Percentiles rank a stretch among this genome's conserved stretches.
Evolutionary conservation across 2,329 filamentous ascomycete species (phyloP).

Genomic region (Thelonectria blattea): DNA sequence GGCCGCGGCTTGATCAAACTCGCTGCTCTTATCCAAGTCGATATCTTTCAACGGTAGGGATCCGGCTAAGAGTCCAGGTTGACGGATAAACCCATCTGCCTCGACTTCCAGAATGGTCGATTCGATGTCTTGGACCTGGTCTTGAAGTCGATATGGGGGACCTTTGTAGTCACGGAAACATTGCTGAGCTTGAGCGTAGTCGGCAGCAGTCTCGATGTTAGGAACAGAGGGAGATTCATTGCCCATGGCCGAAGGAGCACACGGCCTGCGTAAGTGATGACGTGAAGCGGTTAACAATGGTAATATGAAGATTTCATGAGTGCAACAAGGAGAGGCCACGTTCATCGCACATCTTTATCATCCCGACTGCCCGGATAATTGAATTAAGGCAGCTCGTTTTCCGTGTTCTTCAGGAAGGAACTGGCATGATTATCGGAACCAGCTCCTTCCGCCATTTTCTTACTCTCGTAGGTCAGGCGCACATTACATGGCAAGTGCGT

Average conservation of each 20-base stretch:
- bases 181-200: slow-evolving; percentile 36
- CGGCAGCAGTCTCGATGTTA: slow-evolving; percentile 25
- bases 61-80: slow-evolving; percentile 26
- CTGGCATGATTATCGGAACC: too few species aligned
- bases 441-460: too few species aligned
- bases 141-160: slow-evolving; percentile 38
- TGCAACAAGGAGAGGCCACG: background rate
- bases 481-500: too few species aligned
- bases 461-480: too few species aligned
- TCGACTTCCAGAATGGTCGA: slow-evolving; percentile 13
- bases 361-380: too few species aligned
- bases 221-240: background rate
- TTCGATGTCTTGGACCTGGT: slow-evolving; percentile 31
- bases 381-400: too few species aligned
- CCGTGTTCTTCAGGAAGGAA: too few species aligned
- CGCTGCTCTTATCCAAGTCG: slow-evolving; percentile 10
- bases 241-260: background rate
- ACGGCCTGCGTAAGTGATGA: background rate
- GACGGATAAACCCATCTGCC: slow-evolving; percentile 29
- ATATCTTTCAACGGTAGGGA: slow-evolving; percentile 27
- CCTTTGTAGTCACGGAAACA: slow-evolving; percentile 38
- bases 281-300: background rate
- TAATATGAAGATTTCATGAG: background rate
- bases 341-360: background rate
- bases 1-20: background rate